Conservation (phyloP, 768 basidiomycete genomes). For the Kwoniella sp. region DNA sequence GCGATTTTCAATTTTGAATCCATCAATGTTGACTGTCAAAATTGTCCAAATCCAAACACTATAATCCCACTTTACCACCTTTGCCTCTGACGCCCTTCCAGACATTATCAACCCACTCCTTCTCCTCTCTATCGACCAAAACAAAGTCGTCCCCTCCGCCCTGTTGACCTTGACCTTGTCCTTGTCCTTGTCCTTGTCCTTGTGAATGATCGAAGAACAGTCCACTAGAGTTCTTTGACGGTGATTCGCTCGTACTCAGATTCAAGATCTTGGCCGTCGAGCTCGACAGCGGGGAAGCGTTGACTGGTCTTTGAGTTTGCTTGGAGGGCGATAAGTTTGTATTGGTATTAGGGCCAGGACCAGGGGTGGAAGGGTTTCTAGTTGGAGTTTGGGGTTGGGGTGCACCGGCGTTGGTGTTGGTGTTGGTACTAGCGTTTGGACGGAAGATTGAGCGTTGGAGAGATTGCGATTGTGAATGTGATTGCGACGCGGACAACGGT, state of each 20-base stretch:
- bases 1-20: too few species aligned
- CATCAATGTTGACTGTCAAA: too few species aligned
- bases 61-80: conserved; percentile 31
- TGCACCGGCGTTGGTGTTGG: too few species aligned
- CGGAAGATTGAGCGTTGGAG: conserved; percentile 6
- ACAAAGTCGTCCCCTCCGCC: conserved; percentile 36
- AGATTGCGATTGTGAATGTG: conserved; percentile 4
- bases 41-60: too few species aligned
- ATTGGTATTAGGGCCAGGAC: background rate
- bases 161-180: background rate
- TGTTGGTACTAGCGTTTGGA: background rate
- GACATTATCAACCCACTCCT: conserved; percentile 46
- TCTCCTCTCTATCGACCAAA: conserved; percentile 46
- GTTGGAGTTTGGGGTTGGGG: conserved; percentile 1
- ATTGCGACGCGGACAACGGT: background rate
- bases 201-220: conserved; percentile 33
- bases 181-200: background rate
- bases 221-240: conserved; percentile 24
- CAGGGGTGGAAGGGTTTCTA: conserved; percentile 4
- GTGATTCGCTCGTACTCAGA: conserved; percentile 16
- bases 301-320: conserved; percentile 3
- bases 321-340: conserved; percentile 4
- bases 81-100: conserved; percentile 43
- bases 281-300: conserved; percentile 19
- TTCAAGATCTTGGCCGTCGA: conserved; percentile 34